These are phyloP conservation scores for Alternaria arborescens DNA, from an alignment of 2,329 filamentous ascomycete species.

Conservation along the genomic window DNA sequence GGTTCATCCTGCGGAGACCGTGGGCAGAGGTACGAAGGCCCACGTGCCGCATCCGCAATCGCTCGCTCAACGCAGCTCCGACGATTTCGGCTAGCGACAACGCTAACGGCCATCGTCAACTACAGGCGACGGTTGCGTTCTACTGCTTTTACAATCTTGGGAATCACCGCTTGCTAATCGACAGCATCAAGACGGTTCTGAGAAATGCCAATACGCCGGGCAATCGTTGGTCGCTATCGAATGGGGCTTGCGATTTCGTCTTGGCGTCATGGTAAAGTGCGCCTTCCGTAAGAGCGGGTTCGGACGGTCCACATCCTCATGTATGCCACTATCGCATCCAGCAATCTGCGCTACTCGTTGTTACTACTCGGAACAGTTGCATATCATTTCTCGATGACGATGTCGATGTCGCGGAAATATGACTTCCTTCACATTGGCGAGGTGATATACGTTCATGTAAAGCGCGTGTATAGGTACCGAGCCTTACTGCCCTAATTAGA, in stretches of 20 bases:
- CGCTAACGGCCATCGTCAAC: neutral
- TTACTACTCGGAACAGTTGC: neutral
- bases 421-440: neutral
- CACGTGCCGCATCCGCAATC: constrained; percentile 1
- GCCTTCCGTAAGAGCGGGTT: neutral
- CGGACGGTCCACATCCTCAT: neutral
- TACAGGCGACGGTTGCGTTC: neutral
- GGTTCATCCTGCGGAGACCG: neutral
- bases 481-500: neutral
- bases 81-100: neutral
- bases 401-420: neutral
- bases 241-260: neutral
- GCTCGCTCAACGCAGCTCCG: neutral
- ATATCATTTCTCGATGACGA: neutral
- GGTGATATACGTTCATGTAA: neutral
- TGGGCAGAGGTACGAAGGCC: neutral
- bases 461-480: neutral
- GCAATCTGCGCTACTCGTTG: neutral
- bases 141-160: neutral
- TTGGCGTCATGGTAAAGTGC: neutral
- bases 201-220: neutral
- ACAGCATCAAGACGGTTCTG: neutral
- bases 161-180: neutral
- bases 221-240: neutral
- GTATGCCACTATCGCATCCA: neutral